phyloP scores from a whole-genome alignment of 2,329 filamentous ascomycete genomes.

The Apiospora arundinis region DNA sequence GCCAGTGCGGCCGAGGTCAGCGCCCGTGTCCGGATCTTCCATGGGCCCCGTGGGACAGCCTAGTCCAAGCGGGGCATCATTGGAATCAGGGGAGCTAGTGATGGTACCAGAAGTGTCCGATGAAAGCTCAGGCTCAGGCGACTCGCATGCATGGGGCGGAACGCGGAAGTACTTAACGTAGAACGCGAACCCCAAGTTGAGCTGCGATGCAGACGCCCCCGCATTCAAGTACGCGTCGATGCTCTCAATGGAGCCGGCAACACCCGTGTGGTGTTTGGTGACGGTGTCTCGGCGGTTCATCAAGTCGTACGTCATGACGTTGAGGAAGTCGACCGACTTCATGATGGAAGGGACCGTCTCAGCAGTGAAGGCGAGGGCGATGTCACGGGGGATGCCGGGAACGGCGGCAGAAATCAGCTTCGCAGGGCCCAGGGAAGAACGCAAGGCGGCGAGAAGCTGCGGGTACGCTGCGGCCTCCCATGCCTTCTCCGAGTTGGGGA shows the following conservation, averaged over 20 bases:
- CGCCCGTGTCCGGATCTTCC: slow-evolving; percentile 65
- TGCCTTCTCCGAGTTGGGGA: slow-evolving; percentile 63
- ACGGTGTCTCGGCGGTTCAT: slow-evolving; percentile 71
- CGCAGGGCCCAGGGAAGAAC: slow-evolving; percentile 59
- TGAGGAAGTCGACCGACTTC: slow-evolving; percentile 68
- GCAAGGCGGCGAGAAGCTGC: slow-evolving; percentile 63
- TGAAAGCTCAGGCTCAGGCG: slow-evolving; percentile 1
- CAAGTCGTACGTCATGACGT: slow-evolving; percentile 75
- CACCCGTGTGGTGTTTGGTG: slow-evolving; percentile 67
- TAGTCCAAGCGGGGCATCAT: not conserved
- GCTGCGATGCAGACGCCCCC: slow-evolving; percentile 59
- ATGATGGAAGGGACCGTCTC: slow-evolving; percentile 64
- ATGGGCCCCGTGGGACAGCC: slow-evolving; percentile 65
- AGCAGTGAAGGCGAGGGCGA: slow-evolving; percentile 67
- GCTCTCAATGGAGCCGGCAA: slow-evolving; percentile 56
- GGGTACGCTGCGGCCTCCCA: slow-evolving; percentile 69
- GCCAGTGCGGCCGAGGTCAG: slow-evolving; percentile 57
- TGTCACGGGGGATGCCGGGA: slow-evolving; percentile 66
- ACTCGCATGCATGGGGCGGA: slow-evolving; percentile 51
- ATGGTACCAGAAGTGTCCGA: slow-evolving; percentile 38
- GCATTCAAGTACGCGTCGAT: slow-evolving; percentile 65
- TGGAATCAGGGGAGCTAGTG: slow-evolving; percentile 34
- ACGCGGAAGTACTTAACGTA: slow-evolving; percentile 72
- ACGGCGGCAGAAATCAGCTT: slow-evolving; percentile 72
- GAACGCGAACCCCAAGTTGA: slow-evolving; percentile 72